Evolutionary conservation across 139 green algal species (phyloP), one percentile per base, ranked within the genome.

Genomic region (Eudorina sp.): DNA sequence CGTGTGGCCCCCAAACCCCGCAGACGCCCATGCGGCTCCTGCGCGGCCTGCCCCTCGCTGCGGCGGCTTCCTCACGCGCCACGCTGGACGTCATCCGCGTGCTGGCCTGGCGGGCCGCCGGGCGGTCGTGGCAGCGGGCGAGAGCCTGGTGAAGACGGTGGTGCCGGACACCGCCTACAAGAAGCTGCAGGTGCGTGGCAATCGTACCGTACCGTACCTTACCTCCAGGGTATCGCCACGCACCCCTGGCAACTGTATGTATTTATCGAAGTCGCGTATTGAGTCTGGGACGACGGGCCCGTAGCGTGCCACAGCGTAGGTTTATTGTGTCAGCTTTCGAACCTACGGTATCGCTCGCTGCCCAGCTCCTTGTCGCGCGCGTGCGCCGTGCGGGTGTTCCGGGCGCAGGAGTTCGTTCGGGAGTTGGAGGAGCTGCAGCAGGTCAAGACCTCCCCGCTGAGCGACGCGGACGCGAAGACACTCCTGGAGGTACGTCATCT

Each of bases 151-250:
- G 0, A 60, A 36, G n/a, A 36, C 23, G 36, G 77, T 84, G 38
- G 77, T 84, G 27, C 36, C 77, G 29, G 77, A 72, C 36, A 69
- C 77, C 18, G 77, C 77, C n/a, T 69, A 48, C 48, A 55, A 55
- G 27, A 73, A 84, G 77, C 77, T 84, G 18, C 16, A 70, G 76
- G 76, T 83, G n/a, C n/a, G n/a, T n/a, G n/a, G n/a, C n/a, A n/a
- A n/a, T n/a, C n/a, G n/a, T n/a, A n/a, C n/a, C n/a, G n/a, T n/a
- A n/a, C n/a, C n/a, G n/a, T n/a, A n/a, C n/a, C n/a, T n/a, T n/a
- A n/a, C n/a, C n/a, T n/a, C n/a, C n/a, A n/a, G n/a, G n/a, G n/a
- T n/a, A n/a, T n/a, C n/a, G n/a, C n/a, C n/a, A n/a, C n/a, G n/a
- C n/a, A n/a, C n/a, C n/a, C n/a, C n/a, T n/a, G n/a, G n/a, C n/a